Base-by-base conservation (phyloP, 2,329 filamentous ascomycete species). In the Pyrenochaeta sp. region DNA sequence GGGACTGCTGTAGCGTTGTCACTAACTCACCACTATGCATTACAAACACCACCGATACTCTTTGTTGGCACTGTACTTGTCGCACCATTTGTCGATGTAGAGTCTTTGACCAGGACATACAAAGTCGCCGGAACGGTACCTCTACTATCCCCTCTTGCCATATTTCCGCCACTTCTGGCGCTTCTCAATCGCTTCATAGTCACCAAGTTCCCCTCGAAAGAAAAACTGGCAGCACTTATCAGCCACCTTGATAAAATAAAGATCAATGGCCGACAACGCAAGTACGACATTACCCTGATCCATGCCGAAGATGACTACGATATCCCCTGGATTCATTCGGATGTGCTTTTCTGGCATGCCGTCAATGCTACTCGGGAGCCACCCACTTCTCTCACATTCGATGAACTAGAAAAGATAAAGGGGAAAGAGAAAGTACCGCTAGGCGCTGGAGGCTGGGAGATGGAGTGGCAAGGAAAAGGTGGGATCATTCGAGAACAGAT, bases 41-140 rank as follows among this genome's bases (percentile, higher is more conserved):
- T 70, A 2, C 77, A 79, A 51, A 68, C 73, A 0, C 68, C 74
- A 2, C 80, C 83, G 0, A 65, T 78, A 0, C 64, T 81, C 0
- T 85, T 87, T 57, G 77, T 82, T 1, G 85, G 85, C 2, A 78
- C 79, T 2, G 78, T 88, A 2, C 71, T 88, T 2, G 79, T 84
- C 2, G 85, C 84, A 0, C 79, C 85, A 0, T 87, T 88, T 55
- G 77, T 80, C 0, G 81, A 87, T 53, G 79, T 85, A 0, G 78
- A 79, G 18, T 79, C 77, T 0, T 67, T 88, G 12, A 82, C 83
- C 0, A 77, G 81, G 1, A 87, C 84, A 0, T 88, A 88, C 65
- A 78, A 82, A 2, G 72, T 88, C 3, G 85, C 78, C 0, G 83
- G 84, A 1, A 79, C 74, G 0, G 73, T 87, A 6, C 85, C 84